phyloP scores from a whole-genome alignment of 345 rosid genomes.

The Hirschfeldia incana region DNA sequence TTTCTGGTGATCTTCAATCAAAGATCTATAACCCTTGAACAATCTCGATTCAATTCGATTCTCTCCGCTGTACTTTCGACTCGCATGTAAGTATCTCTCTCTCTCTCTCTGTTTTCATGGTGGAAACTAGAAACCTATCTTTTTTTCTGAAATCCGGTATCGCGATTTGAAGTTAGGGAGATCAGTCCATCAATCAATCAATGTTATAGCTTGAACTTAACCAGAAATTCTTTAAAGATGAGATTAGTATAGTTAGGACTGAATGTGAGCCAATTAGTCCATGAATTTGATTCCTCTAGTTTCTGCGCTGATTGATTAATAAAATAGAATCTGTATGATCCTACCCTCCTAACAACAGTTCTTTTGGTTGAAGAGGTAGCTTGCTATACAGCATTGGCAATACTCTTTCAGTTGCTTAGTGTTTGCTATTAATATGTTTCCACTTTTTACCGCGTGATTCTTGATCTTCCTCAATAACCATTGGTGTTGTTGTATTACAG shows the following conservation, averaged over 20 bases:
- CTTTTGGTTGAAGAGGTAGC: no score
- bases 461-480: neutral
- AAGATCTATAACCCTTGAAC: neutral
- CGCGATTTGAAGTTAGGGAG: neutral
- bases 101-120: neutral
- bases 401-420: no score
- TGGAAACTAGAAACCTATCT: neutral
- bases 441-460: neutral
- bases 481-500: neutral
- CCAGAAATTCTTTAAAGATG: neutral
- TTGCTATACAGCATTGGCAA: no score
- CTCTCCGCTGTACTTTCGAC: neutral
- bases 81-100: neutral
- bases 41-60: neutral
- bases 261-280: neutral
- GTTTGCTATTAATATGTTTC: no score
- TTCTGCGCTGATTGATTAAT: no score
- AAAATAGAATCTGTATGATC: no score
- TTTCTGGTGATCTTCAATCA: neutral
- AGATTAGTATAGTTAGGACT: neutral
- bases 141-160: neutral
- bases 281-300: neutral
- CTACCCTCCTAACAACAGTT: no score
- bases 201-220: neutral
- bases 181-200: neutral